Evolutionary conservation across 805 yeast genomes (phyloP).

Genomic region (Teunomyces stri): DNA sequence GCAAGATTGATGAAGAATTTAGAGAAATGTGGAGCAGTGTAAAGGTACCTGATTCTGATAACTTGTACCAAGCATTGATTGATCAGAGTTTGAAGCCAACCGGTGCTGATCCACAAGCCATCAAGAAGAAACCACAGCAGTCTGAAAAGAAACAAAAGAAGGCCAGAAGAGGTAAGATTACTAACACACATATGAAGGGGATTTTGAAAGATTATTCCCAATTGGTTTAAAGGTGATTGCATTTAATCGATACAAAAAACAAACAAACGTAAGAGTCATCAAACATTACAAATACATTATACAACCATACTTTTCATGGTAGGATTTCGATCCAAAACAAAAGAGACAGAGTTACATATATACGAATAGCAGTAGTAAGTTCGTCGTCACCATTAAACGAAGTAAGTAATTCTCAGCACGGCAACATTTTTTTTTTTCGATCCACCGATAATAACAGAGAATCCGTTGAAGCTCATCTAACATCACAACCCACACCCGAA

Average conservation of each 20-base stretch:
- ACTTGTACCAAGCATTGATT: slow-evolving; percentile 71
- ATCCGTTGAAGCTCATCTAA: slow-evolving; percentile 1
- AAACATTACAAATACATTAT: neutral
- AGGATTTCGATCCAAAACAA: too few species aligned
- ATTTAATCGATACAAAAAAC: neutral
- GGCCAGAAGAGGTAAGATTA: slow-evolving; percentile 88
- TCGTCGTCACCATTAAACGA: neutral
- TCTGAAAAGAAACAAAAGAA: slow-evolving; percentile 81
- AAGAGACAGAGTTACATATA: too few species aligned
- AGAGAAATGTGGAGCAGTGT: slow-evolving; percentile 76
- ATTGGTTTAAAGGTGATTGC: slow-evolving; percentile 21
- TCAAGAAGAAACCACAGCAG: slow-evolving; percentile 60
- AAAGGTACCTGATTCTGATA: slow-evolving; percentile 77
- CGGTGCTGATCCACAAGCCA: slow-evolving; percentile 94
- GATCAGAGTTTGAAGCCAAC: slow-evolving; percentile 94
- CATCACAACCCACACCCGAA: slow-evolving; percentile 4
- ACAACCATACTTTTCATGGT: neutral
- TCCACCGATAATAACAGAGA: slow-evolving; percentile 1
- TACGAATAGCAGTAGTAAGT: neutral
- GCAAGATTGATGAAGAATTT: slow-evolving; percentile 76
- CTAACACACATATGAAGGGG: slow-evolving; percentile 96
- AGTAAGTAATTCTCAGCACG: slow-evolving; percentile 4
- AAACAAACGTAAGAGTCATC: neutral
- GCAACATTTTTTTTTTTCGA: neutral
- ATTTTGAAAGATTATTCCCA: slow-evolving; percentile 79